phyloP scores from a whole-genome alignment of 208 protist species.

The Leishmania tropica region DNA sequence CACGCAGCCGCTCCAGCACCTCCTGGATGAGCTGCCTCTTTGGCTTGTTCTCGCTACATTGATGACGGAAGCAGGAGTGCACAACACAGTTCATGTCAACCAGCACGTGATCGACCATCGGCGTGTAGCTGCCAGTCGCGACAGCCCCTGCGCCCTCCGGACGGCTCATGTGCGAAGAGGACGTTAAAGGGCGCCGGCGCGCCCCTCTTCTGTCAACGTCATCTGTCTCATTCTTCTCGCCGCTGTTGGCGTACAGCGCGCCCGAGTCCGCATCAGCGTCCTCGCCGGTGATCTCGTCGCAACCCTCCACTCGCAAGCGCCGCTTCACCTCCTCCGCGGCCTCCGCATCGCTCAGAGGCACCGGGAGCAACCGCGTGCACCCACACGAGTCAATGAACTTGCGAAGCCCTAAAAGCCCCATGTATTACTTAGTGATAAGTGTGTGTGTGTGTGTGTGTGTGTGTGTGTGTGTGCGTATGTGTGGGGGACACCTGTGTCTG shows the following conservation, averaged over 20 bases:
- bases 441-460: neutral
- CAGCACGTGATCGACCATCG: constrained; percentile 72
- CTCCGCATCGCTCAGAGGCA: constrained; percentile 55
- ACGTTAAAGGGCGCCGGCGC: constrained; percentile 14
- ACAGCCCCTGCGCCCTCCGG: neutral
- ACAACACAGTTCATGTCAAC: constrained; percentile 90
- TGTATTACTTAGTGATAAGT: constrained; percentile 9
- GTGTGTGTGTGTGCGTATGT: neutral
- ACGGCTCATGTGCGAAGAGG: constrained; percentile 13
- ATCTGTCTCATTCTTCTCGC: neutral
- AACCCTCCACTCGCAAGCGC: constrained; percentile 23
- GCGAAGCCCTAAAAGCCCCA: constrained; percentile 82
- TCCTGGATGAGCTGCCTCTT: constrained; percentile 74
- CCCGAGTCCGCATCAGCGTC: neutral
- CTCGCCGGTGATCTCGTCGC: constrained; percentile 1
- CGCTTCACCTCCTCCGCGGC: constrained; percentile 28
- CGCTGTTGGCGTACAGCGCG: neutral
- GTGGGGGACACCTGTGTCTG: neutral
- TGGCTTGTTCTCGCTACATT: constrained; percentile 32
- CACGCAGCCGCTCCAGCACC: constrained; percentile 69
- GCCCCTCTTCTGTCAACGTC: neutral
- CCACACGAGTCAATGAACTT: constrained; percentile 83
- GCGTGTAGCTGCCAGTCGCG: neutral
- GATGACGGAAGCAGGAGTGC: constrained; percentile 64
- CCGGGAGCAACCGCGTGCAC: constrained; percentile 71